Evolutionary conservation across 164 flowering plant genomes (phyloP).

Genomic region (Annona squamosa): DNA sequence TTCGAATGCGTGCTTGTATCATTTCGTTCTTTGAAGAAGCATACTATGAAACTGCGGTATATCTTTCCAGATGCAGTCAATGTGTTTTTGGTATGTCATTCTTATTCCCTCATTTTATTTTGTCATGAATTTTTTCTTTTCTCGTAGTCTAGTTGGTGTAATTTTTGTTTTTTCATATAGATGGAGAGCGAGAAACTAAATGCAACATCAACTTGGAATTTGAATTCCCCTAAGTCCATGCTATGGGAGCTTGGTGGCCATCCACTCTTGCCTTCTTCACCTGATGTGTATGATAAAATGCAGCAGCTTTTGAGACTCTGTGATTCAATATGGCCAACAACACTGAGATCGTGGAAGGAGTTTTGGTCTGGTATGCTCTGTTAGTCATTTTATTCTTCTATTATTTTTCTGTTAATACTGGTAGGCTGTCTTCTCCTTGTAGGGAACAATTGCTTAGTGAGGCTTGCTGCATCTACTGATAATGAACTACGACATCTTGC

Average conservation of each 20-base stretch:
- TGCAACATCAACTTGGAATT: constrained; percentile 20
- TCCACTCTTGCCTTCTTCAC: constrained; percentile 67
- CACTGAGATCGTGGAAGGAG: constrained; percentile 17
- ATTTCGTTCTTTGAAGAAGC: constrained; percentile 58
- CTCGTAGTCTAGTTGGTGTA: not conserved
- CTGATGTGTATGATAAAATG: constrained; percentile 40
- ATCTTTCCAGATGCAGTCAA: constrained; percentile 39
- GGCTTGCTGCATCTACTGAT: constrained; percentile 35
- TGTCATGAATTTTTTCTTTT: not conserved
- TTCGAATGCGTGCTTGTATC: constrained; percentile 31
- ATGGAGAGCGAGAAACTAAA: constrained; percentile 33
- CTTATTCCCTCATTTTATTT: not conserved
- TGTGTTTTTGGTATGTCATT: constrained; percentile 38
- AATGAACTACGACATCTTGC: constrained; percentile 59
- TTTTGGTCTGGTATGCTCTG: constrained; percentile 21
- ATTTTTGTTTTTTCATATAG: constrained; percentile 20
- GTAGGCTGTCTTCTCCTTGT: constrained; percentile 6
- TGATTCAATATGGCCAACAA: constrained; percentile 51
- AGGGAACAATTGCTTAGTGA: constrained; percentile 19
- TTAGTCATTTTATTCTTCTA: not conserved
- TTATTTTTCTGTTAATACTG: not conserved
- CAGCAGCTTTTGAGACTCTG: constrained; percentile 44
- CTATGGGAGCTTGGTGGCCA: constrained; percentile 91
- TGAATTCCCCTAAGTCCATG: constrained; percentile 49
- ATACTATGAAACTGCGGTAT: constrained; percentile 28